phyloP scores from a whole-genome alignment of 331 rosid genomes.

The Saraca asoca region DNA sequence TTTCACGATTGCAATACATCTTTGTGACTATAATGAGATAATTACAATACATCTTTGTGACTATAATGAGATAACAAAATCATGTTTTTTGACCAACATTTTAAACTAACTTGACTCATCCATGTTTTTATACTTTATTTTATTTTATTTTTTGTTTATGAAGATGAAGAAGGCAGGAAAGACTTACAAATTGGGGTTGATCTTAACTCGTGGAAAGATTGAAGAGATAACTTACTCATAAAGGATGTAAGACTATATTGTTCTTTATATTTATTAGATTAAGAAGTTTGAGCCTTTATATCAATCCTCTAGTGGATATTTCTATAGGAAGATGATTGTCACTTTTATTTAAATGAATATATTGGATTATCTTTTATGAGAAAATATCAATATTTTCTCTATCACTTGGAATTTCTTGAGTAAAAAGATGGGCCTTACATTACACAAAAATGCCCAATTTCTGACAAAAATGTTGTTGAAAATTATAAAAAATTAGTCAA shows the following conservation, averaged over 20 bases:
- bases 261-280: background rate
- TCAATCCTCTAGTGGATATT: background rate
- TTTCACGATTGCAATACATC: background rate
- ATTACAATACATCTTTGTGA: slow-evolving; percentile 3
- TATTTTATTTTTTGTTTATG: slow-evolving; percentile 14
- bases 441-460: too few relatives aligned
- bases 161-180: slow-evolving; percentile 40
- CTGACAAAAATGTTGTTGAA: too few relatives aligned
- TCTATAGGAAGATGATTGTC: slow-evolving; percentile 3
- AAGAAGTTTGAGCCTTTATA: background rate
- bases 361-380: background rate
- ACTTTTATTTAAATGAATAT: background rate
- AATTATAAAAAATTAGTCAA: too few relatives aligned
- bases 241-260: slow-evolving; percentile 30
- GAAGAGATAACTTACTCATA: slow-evolving; percentile 8
- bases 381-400: background rate
- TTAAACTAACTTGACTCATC: background rate
- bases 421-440: slow-evolving; percentile 4
- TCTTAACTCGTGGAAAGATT: slow-evolving; percentile 31
- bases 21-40: too few relatives aligned
- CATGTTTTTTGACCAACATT: slow-evolving; percentile 9
- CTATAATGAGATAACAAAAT: slow-evolving; percentile 13
- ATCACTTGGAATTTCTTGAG: background rate
- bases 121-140: slow-evolving; percentile 17
- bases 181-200: slow-evolving; percentile 36